Base-by-base conservation (phyloP, 768 basidiomycete genomes). In the Dentipellis fragilis region DNA sequence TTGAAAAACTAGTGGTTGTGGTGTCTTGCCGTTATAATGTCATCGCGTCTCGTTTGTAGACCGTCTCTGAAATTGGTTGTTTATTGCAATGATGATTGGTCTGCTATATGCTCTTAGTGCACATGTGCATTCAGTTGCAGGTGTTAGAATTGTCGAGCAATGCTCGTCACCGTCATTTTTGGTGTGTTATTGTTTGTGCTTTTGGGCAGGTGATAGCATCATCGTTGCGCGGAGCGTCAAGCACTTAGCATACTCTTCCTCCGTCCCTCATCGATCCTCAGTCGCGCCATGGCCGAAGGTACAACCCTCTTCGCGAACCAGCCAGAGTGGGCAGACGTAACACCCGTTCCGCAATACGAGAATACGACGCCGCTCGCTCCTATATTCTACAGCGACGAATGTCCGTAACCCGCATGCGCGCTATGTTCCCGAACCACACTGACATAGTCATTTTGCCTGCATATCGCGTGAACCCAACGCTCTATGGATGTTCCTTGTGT, bases 331-430 rank as follows among this genome's bases (percentile, higher is more conserved):
- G 70, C 71, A 14, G 95, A 96, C 66, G 76, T 97, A 34, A 71
- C 70, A 4, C 92, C 94, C 0, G 63, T 94, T 12, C 74, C 80
- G 19, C 95, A 98, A 63, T 86, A 89, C 56, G 93, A 96, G 62
- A 80, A 75, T 17, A 68, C 79, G 35, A 79, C 80, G 57, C 88
- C 93, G 1, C 75, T 98, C 42, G 94, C 92, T 0, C 90, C 92
- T 2, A 98, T 99, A 68, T 83, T 94, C 66, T 99, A 99, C 65
- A 81, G 83, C 3, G 74, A 75, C 39, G 86, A 93, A 75, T 99
- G 95, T 94, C 55, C 65, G 89, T 76, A 45, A 17, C 38, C 38
- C 23, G 50, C 50, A 9, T 36, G 45, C 53, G 40, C 22, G 52
- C 52, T 39, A 22, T 68, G 54, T 49, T 3, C 19, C 6, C 11